phyloP scores from a whole-genome alignment of 352 stramenopile species.

The Pythium chondricola region DNA sequence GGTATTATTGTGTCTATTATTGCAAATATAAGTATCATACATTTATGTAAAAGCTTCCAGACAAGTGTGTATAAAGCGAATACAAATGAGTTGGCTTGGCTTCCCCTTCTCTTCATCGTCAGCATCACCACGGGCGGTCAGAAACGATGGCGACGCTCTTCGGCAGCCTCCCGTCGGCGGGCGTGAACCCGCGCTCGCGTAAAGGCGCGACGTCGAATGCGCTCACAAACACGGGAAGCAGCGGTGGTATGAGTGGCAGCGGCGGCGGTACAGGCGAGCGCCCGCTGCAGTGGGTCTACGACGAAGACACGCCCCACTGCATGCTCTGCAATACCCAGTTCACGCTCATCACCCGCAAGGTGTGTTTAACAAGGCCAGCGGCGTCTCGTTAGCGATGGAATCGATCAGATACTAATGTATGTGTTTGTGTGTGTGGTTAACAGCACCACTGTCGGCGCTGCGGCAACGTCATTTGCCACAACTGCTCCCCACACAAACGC shows the following conservation, averaged over 20 bases:
- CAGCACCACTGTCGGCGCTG: constrained; percentile 81
- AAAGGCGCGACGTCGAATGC: constrained; percentile 33
- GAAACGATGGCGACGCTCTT: constrained; percentile 62
- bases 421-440: constrained; percentile 5
- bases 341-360: constrained; percentile 78
- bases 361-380: constrained; percentile 20
- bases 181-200: constrained; percentile 38
- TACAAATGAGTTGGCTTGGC: background rate
- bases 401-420: background rate
- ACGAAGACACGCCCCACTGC: constrained; percentile 80
- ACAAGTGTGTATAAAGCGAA: background rate
- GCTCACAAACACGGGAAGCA: constrained; percentile 1
- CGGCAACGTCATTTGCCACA: constrained; percentile 82
- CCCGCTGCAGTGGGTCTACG: constrained; percentile 73
- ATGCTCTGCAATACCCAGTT: constrained; percentile 86
- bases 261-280: constrained; percentile 31
- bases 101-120: background rate
- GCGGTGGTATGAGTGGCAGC: constrained; percentile 5
- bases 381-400: background rate
- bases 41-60: background rate
- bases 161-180: constrained; percentile 55
- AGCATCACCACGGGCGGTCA: no score
- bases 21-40: background rate
- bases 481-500: constrained; percentile 82
- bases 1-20: background rate